phyloP scores from a whole-genome alignment of 441 rosid genomes.

The Pelargonium cotyledonis region DNA sequence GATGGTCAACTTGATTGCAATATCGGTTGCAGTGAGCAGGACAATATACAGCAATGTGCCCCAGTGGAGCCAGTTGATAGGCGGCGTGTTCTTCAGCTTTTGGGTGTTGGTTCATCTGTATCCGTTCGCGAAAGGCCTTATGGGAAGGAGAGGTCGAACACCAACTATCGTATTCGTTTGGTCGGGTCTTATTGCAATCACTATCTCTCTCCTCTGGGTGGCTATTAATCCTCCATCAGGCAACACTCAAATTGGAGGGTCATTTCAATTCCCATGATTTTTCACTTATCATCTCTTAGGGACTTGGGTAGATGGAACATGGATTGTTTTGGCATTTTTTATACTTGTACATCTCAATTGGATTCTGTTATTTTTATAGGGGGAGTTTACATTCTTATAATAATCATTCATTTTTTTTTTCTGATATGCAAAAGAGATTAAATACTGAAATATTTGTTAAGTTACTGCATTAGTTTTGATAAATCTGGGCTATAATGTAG shows the following conservation, averaged over 20 bases:
- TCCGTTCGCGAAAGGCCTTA: conserved; percentile 61
- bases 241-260: conserved; percentile 39
- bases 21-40: conserved; percentile 48
- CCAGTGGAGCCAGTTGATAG: conserved; percentile 56
- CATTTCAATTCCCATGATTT: conserved; percentile 47
- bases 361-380: too few species aligned
- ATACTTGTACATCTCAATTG: neutral
- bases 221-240: conserved; percentile 47
- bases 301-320: too few species aligned
- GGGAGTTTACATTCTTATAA: too few species aligned
- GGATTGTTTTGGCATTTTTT: neutral
- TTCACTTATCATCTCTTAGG: too few species aligned
- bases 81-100: conserved; percentile 71
- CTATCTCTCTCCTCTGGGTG: conserved; percentile 51
- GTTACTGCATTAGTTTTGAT: too few species aligned
- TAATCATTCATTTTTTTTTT: too few species aligned
- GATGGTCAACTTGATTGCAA: conserved; percentile 49
- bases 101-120: conserved; percentile 68
- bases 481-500: too few species aligned
- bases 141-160: conserved; percentile 58
- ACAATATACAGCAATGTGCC: conserved; percentile 51
- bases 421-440: too few species aligned
- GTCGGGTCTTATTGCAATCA: conserved; percentile 52
- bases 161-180: conserved; percentile 63
- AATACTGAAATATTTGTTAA: too few species aligned